A percentile compares a stretch with the other conserved stretches of the same genome.
These are phyloP conservation scores for Hypoxylon cercidicola DNA, from an alignment of 495 filamentous ascomycete genomes.

Conservation along the genomic window DNA sequence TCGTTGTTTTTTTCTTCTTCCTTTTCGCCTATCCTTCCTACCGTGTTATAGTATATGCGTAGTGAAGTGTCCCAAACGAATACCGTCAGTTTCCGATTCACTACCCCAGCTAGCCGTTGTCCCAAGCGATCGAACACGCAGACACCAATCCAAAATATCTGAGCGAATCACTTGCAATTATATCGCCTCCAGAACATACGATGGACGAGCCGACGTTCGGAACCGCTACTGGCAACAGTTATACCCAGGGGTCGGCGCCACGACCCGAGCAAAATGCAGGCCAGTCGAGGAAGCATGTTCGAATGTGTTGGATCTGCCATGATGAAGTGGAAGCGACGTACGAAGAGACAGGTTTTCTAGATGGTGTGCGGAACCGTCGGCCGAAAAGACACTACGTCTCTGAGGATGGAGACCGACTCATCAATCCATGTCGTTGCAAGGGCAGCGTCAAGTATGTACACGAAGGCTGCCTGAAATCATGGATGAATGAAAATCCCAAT, in stretches of 20 bases:
- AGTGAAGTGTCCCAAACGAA: conserved; percentile 3
- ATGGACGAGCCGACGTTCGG: conserved; percentile 20
- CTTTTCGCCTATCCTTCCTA: conserved; percentile 6
- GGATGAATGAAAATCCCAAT: conserved; percentile 82
- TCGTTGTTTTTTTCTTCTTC: neutral
- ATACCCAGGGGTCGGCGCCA: conserved; percentile 14
- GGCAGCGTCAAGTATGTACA: conserved; percentile 94
- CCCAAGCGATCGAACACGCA: neutral
- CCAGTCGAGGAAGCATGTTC: conserved; percentile 46
- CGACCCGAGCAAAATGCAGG: conserved; percentile 39
- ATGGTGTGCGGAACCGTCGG: conserved; percentile 68
- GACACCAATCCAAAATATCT: conserved; percentile 3
- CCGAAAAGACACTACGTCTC: conserved; percentile 79
- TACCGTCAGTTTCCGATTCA: neutral
- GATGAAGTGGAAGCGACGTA: conserved; percentile 84
- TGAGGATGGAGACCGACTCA: conserved; percentile 78
- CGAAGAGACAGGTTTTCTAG: conserved; percentile 68
- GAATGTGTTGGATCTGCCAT: conserved; percentile 92
- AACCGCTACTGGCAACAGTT: conserved; percentile 29
- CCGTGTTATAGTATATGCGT: conserved; percentile 10
- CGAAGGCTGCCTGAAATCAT: conserved; percentile 88
- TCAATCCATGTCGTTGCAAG: conserved; percentile 93
- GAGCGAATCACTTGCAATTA: conserved; percentile 8
- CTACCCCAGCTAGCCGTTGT: neutral
- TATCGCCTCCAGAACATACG: neutral